Percentiles rank a stretch among this genome's conserved stretches.
phyloP scores from a whole-genome alignment of 2,329 filamentous ascomycete species.

The Fusarium torreyae region DNA sequence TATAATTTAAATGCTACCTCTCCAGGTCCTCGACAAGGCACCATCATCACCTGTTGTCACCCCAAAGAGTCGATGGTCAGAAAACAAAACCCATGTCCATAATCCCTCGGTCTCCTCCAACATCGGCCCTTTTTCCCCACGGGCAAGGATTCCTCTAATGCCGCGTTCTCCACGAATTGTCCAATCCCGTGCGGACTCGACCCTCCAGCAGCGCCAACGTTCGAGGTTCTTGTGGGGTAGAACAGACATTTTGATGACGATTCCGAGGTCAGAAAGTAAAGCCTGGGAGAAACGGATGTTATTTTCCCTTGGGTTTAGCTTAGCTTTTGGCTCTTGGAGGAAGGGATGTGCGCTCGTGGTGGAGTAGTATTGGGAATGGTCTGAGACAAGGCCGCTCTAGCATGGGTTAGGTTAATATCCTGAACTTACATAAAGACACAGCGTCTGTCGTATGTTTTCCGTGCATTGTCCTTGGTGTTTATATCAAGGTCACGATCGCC shows the following conservation, averaged over 20 bases:
- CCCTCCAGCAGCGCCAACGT: conserved; percentile 24
- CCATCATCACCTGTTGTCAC: conserved; percentile 9
- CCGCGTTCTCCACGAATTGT: conserved; percentile 17
- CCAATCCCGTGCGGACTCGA: conserved; percentile 24
- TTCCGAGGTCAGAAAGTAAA: neutral
- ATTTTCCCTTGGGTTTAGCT: neutral
- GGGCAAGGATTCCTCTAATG: conserved; percentile 28
- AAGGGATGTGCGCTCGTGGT: conserved; percentile 23
- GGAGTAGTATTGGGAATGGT: conserved; percentile 8
- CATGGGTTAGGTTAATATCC: neutral
- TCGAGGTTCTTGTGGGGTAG: conserved; percentile 35
- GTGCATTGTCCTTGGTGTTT: neutral
- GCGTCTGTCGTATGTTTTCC: conserved; percentile 14
- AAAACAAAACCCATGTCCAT: neutral
- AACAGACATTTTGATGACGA: conserved; percentile 29
- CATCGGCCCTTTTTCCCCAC: conserved; percentile 47
- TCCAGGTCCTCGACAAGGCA: neutral
- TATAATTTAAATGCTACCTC: conserved; percentile 1
- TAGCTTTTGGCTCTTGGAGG: neutral
- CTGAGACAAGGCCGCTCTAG: conserved; percentile 7
- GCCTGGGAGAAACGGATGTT: neutral
- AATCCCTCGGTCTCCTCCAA: conserved; percentile 6
- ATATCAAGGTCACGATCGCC: conserved; percentile 14
- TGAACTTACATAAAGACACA: conserved; percentile 23
- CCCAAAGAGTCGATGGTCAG: conserved; percentile 10